Evolutionary conservation across 106 monocot genomes (phyloP).

Genomic region (Narthecium ossifragum): DNA sequence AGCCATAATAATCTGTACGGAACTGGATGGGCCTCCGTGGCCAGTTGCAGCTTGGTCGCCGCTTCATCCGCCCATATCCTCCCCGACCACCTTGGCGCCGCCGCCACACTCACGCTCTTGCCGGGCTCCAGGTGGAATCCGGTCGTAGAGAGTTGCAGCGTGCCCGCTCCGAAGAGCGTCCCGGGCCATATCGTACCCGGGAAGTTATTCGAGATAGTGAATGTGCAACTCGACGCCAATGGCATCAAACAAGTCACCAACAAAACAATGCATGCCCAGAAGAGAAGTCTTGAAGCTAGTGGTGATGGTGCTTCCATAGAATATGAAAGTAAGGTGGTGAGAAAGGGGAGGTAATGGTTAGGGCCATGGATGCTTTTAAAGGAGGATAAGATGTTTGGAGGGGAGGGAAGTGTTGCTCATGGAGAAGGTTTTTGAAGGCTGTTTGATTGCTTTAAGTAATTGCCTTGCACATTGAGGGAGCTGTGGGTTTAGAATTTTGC

Average conservation of each 20-base stretch:
- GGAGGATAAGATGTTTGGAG: not conserved
- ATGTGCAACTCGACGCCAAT: conserved; percentile 15
- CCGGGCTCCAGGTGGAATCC: conserved; percentile 64
- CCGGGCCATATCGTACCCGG: conserved; percentile 66
- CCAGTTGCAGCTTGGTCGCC: conserved; percentile 55
- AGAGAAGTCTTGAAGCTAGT: not conserved
- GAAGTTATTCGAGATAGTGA: conserved; percentile 75
- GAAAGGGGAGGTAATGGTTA: not conserved
- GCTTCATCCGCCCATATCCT: conserved; percentile 77
- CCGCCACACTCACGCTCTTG: conserved; percentile 28
- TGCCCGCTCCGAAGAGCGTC: conserved; percentile 69
- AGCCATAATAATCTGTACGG: conserved; percentile 72
- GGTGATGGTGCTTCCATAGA: not conserved
- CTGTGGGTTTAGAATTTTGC: conserved; percentile 41
- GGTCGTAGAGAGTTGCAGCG: conserved; percentile 53
- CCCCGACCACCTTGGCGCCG: conserved; percentile 72
- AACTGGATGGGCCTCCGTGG: conserved; percentile 41
- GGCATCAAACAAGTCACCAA: not conserved
- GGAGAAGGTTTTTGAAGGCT: conserved; percentile 1
- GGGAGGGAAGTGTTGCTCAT: not conserved
- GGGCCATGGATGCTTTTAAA: not conserved
- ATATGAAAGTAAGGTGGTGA: not conserved
- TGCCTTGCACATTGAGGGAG: not conserved
- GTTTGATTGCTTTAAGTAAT: conserved; percentile 2
- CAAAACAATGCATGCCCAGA: not conserved